A percentile compares a stretch with the other conserved stretches of the same genome.
Conservation (phyloP, 2,329 filamentous ascomycete genomes). For the Pezicula neosporulosa region DNA sequence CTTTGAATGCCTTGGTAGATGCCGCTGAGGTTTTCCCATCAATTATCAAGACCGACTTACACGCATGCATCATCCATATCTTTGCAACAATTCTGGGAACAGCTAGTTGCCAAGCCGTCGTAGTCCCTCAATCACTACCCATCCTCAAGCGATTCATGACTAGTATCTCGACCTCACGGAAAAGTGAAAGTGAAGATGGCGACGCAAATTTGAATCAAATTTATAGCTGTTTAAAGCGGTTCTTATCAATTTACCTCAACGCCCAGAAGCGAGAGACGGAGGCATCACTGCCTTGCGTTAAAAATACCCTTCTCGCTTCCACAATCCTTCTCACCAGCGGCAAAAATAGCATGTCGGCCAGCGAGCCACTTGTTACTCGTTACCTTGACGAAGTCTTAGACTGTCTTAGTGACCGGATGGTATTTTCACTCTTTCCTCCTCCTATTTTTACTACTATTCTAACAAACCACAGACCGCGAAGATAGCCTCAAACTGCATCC, state of each 20-base stretch:
- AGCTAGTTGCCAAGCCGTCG: slow-evolving; percentile 78
- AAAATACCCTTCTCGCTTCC: slow-evolving; percentile 84
- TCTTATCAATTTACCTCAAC: slow-evolving; percentile 74
- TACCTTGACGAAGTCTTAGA: slow-evolving; percentile 82
- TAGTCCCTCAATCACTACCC: slow-evolving; percentile 85
- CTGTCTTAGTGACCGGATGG: slow-evolving; percentile 75
- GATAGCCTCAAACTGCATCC: slow-evolving; percentile 85
- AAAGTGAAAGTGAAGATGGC: slow-evolving; percentile 33
- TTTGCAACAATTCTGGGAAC: slow-evolving; percentile 91
- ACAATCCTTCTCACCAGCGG: slow-evolving; percentile 87
- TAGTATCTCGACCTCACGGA: slow-evolving; percentile 57
- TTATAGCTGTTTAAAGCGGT: slow-evolving; percentile 76
- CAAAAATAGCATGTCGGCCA: slow-evolving; percentile 67
- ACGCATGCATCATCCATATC: slow-evolving; percentile 95
- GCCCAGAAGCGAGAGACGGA: slow-evolving; percentile 73
- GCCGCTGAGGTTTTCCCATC: slow-evolving; percentile 93
- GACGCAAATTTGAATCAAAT: slow-evolving; percentile 50
- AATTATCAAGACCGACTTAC: slow-evolving; percentile 93
- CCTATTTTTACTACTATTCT: slow-evolving; percentile 6
- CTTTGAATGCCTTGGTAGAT: slow-evolving; percentile 85
- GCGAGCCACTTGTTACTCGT: slow-evolving; percentile 69
- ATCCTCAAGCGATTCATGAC: slow-evolving; percentile 89
- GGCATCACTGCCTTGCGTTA: slow-evolving; percentile 81
- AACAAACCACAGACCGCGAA: slow-evolving; percentile 63
- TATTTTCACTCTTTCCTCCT: slow-evolving; percentile 29